Conservation (phyloP, 2,329 filamentous ascomycete genomes). For the Rhynchosporium secalis region DNA sequence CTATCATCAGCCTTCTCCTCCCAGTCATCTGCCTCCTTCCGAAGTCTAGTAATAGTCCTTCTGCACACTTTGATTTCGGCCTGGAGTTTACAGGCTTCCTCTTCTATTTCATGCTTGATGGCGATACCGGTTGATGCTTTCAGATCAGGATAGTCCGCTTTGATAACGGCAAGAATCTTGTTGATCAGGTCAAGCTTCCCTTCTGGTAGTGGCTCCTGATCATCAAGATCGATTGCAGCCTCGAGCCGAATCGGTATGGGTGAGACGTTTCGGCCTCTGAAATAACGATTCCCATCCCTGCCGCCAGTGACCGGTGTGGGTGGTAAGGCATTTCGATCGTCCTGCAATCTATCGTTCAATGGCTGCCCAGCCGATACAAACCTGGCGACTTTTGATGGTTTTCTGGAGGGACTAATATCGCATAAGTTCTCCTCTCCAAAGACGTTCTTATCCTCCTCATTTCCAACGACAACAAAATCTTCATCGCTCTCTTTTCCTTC, state of each 20-base stretch:
- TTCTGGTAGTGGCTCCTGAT: neutral
- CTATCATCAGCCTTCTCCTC: neutral
- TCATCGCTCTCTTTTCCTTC: neutral
- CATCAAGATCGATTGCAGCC: conserved; percentile 6
- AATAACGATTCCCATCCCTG: neutral
- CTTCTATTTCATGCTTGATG: conserved; percentile 15
- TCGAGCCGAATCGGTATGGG: conserved; percentile 6
- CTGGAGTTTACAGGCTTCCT: neutral
- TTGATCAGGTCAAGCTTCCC: neutral
- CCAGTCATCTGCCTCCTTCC: neutral
- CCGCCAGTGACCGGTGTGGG: conserved; percentile 10
- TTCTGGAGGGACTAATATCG: conserved; percentile 9
- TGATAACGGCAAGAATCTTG: conserved; percentile 2
- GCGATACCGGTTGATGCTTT: conserved; percentile 10
- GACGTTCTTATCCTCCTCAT: neutral
- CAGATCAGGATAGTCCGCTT: neutral
- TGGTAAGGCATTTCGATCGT: neutral
- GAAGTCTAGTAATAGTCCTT: conserved; percentile 11
- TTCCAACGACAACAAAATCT: neutral
- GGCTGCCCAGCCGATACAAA: conserved; percentile 2
- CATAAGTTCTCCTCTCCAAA: neutral
- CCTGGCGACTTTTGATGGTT: neutral
- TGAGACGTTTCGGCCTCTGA: neutral
- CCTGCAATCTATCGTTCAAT: neutral
- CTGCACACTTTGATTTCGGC: conserved; percentile 2